Conservation (phyloP, 805 yeast species). For the Candida insectorum region DNA sequence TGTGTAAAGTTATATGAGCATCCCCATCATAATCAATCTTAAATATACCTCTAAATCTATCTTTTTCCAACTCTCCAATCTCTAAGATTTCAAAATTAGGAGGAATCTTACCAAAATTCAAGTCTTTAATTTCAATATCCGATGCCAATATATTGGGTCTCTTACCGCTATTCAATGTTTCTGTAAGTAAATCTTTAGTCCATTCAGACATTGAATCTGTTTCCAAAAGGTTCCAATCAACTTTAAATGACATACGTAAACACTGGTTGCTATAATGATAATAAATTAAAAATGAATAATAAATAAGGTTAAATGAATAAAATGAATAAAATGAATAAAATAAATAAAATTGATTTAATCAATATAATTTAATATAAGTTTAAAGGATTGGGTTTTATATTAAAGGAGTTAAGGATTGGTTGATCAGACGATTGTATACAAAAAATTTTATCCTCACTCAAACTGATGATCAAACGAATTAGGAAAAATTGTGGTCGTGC, state of each 20-base stretch:
- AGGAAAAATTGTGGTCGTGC: too few species aligned
- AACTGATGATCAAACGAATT: too few species aligned
- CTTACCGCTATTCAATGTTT: slow-evolving; percentile 70
- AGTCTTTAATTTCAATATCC: slow-evolving; percentile 61
- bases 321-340: too few species aligned
- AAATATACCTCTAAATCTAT: slow-evolving; percentile 78
- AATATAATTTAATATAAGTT: too few species aligned
- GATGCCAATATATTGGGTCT: slow-evolving; percentile 70
- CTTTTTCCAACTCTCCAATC: slow-evolving; percentile 75
- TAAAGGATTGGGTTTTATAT: too few species aligned
- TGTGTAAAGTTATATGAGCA: slow-evolving; percentile 68
- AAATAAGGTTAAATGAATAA: too few species aligned
- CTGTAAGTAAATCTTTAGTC: slow-evolving; percentile 63
- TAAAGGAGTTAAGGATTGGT: too few species aligned
- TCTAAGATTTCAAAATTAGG: slow-evolving; percentile 78
- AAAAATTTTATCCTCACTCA: too few species aligned
- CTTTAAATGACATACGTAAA: slow-evolving; percentile 66
- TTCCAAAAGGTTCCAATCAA: slow-evolving; percentile 74
- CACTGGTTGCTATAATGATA: not conserved
- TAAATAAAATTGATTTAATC: too few species aligned
- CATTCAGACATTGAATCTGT: slow-evolving; percentile 58
- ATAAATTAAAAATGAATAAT: not conserved
- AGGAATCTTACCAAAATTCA: slow-evolving; percentile 69
- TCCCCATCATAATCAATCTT: slow-evolving; percentile 74
- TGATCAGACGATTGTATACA: too few species aligned